Base-by-base conservation (phyloP, 805 yeast species). In the Candida loeiensis region DNA sequence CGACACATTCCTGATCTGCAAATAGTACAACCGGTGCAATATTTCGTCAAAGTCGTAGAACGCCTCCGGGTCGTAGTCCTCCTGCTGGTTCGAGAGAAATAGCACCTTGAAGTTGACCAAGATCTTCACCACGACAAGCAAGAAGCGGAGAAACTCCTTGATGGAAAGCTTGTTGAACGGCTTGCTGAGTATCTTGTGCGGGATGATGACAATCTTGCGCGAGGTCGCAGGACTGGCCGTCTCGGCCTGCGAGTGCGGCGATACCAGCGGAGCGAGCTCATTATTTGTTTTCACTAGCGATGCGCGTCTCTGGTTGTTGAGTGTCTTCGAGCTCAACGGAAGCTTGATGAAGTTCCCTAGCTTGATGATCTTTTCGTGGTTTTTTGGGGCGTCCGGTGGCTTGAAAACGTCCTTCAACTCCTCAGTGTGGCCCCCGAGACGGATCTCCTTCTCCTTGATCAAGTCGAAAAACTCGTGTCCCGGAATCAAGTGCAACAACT, bases 181-280 rank as follows among this genome's bases (percentile, higher is more conserved):
- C 37, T 66, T 64, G 43, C 56, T 61, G 32, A 69, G 54, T n/a
- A 69, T 64, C 43, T 60, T 60, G 43, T 69, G 73, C 1, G 74
- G 73, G 5, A 68, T 59, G 6, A 69, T 57, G 7, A 66, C 59
- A 18, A 63, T 47, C 41, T 54, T 58, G 40, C 59, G 58, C 6
- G 43, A 25, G 4, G 31, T 14, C 5, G 36, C 24, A 2, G 31
- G 3, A n/a, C 26, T 3, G 17, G 26, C 32, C 6, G 13, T 14
- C 2, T 36, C 31, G 11, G 14, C 14, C 7, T 32, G 33, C 9
- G 41, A 21, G 6, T 12, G 16, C 9, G 41, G 33, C 4, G 36
- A 33, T 7, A 33, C 37, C 34, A 33, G 41, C 11, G 30, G 24
- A 4, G 24, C 34, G 6, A 27, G 20, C 20, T 6, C 21, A 14